Conservation (phyloP, 2,329 filamentous ascomycete species). For the Calonectria hawksworthii region DNA sequence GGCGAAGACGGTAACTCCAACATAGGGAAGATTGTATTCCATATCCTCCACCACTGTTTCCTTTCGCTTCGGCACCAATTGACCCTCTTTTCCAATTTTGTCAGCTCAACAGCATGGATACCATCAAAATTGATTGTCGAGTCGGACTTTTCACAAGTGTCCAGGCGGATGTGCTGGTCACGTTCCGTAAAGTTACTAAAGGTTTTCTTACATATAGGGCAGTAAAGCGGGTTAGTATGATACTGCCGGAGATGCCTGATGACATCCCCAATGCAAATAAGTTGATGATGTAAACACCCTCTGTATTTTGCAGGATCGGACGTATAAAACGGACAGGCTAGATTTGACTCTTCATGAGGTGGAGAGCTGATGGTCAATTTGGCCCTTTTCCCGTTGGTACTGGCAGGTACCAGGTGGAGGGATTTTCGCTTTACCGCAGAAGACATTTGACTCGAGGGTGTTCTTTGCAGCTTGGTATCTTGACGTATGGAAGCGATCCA, state of each 20-base stretch:
- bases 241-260: neutral
- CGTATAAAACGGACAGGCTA: neutral
- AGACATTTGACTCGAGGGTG: neutral
- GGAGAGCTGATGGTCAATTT: neutral
- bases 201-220: neutral
- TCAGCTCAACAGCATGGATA: neutral
- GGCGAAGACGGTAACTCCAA: neutral
- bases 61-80: no score
- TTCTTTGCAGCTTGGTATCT: neutral
- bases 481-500: neutral
- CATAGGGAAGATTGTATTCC: neutral
- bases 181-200: neutral
- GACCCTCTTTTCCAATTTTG: neutral
- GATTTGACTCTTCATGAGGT: rapidly evolving
- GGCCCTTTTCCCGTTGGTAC: neutral
- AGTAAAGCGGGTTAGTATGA: neutral
- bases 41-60: neutral
- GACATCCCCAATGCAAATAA: neutral
- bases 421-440: neutral
- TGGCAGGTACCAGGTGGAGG: neutral
- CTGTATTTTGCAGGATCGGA: neutral
- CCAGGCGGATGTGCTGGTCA: neutral
- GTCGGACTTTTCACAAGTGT: neutral
- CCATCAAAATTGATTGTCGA: neutral
- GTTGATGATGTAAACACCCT: neutral